These are phyloP conservation scores for Hygrophorus russula DNA, from an alignment of 768 basidiomycete genomes.

Conservation along the genomic window DNA sequence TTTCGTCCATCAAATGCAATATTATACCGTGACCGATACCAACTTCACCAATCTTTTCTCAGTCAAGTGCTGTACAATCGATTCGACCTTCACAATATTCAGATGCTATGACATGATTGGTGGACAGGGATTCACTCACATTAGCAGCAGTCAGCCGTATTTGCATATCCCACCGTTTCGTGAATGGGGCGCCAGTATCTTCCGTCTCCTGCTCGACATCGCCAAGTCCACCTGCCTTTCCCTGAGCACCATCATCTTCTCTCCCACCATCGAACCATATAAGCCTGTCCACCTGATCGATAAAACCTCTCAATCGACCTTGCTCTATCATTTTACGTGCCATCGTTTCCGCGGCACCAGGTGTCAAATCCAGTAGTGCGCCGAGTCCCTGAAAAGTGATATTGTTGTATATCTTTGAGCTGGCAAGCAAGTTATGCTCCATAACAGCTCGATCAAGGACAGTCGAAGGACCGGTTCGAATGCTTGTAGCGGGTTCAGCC, in stretches of 20 bases:
- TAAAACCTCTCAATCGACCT: slow-evolving; percentile 81
- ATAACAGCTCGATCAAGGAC: slow-evolving; percentile 96
- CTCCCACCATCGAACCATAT: slow-evolving; percentile 85
- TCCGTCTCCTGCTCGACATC: slow-evolving; percentile 73
- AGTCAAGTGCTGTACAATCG: slow-evolving; percentile 74
- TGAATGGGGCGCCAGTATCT: slow-evolving; percentile 82
- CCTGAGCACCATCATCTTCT: slow-evolving; percentile 89
- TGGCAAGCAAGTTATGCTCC: slow-evolving; percentile 96
- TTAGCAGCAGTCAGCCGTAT: slow-evolving; percentile 83
- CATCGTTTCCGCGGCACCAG: slow-evolving; percentile 93
- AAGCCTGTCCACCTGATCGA: slow-evolving; percentile 91
- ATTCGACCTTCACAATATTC: slow-evolving; percentile 49
- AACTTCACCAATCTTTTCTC: slow-evolving; percentile 55
- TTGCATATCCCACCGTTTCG: slow-evolving; percentile 93
- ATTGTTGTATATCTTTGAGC: slow-evolving; percentile 95
- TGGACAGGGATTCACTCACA: slow-evolving; percentile 30
- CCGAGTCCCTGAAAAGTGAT: slow-evolving; percentile 95
- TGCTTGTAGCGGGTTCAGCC: slow-evolving; percentile 49
- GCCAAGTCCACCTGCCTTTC: slow-evolving; percentile 88
- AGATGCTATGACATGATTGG: neutral
- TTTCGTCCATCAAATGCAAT: slow-evolving; percentile 1
- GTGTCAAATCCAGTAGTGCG: slow-evolving; percentile 76
- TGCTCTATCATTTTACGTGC: slow-evolving; percentile 99
- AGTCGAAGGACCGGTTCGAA: slow-evolving; percentile 84
- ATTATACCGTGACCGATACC: slow-evolving; percentile 8